Evolutionary conservation across 2,329 filamentous ascomycete species (phyloP), one percentile per base, ranked within the genome.

Genomic region (Diaporthe sp.): DNA sequence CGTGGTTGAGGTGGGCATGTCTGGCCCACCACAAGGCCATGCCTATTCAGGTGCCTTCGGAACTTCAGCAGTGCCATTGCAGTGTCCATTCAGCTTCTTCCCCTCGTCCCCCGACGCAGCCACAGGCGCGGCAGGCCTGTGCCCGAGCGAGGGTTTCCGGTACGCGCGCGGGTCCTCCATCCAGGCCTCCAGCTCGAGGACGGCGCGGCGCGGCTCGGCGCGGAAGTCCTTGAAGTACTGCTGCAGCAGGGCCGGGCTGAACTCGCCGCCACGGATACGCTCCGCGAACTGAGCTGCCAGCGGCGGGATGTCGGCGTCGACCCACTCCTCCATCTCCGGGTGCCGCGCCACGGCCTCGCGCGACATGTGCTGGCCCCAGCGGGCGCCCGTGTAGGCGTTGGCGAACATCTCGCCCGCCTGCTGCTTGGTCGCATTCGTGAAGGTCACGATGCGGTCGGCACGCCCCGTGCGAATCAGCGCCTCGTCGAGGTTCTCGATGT

Each of bases 191-290:
- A 76, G 17, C 75, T 76, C 67, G 34, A 44, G 31, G 9, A 76
- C 75, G 6, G 75, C 75, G 4, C 58, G 72, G 9, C 72, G 58
- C 2, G 75, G 75, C 67, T 76, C 72, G 2, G 75, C 75, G 2
- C 75, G 72, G 67, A 76, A 76, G 44, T 76, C 75, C 44, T 76
- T 76, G 60, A 76, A 76, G 42, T 75, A 76, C 51, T 76, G 75
- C 60, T 76, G 75, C 25, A 76, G 44, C 25, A 76, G 37, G 13
- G 75, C 75, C 13, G 75, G 75, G 37, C 75, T 76, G 67, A 75
- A 76, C 67, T 72, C 53, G 34, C 46, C 25, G 15, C 68, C 67
- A 9, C 44, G 72, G 22, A 76, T 72, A 22, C 53, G 70, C 2
- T n/a, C 42, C 6, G 75, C 61, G 25, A 76, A 76, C 44, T 67